Conservation (phyloP, 2,329 filamentous ascomycete species). For the Penicillium expansum region DNA sequence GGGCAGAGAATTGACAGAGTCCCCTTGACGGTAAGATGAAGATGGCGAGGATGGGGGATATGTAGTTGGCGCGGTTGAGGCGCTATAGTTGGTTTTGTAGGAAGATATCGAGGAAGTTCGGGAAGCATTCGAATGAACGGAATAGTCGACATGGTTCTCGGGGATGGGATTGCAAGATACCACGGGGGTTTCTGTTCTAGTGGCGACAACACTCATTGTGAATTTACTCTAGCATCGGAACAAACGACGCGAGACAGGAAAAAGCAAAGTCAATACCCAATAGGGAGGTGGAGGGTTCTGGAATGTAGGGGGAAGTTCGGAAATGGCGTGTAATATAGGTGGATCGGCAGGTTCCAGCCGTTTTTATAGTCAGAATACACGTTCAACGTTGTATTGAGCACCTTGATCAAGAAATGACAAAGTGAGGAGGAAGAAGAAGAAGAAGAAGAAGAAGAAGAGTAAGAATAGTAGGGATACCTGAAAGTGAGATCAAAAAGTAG, state of each 20-base stretch:
- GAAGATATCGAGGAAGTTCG: constrained; percentile 38
- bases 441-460: not conserved
- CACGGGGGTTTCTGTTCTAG: constrained; percentile 37
- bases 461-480: not conserved
- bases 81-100: constrained; percentile 38
- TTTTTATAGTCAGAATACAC: constrained; percentile 4
- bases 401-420: not conserved
- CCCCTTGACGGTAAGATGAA: constrained; percentile 37
- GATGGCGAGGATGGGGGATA: constrained; percentile 40
- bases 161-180: constrained; percentile 30
- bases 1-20: constrained; percentile 38
- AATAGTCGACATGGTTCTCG: constrained; percentile 24
- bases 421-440: not conserved
- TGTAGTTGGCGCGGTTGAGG: constrained; percentile 38
- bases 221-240: constrained; percentile 22
- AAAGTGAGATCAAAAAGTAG: not conserved
- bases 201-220: constrained; percentile 43
- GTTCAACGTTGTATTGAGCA: not conserved
- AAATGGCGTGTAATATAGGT: constrained; percentile 15
- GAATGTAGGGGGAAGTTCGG: constrained; percentile 22
- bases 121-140: constrained; percentile 32
- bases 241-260: constrained; percentile 9
- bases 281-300: constrained; percentile 12
- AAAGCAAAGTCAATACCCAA: constrained; percentile 10
- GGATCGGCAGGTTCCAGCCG: constrained; percentile 16